Evolutionary conservation across 2,329 filamentous ascomycete genomes (phyloP).

Genomic region (Colletotrichum chlorophyti): DNA sequence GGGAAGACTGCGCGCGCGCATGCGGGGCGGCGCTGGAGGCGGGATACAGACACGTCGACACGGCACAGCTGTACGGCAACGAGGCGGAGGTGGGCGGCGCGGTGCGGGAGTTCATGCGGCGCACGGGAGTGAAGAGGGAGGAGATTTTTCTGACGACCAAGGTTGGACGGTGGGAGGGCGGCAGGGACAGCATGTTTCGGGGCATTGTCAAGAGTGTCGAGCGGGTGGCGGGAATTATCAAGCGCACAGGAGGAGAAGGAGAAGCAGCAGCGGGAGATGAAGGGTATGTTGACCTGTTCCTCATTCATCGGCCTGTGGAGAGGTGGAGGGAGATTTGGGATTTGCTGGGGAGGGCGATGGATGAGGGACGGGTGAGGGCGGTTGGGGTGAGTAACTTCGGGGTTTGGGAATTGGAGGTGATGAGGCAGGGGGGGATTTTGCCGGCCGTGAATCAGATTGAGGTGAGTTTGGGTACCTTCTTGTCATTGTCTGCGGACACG

Average conservation of each 20-base stretch:
- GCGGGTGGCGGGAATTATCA: constrained; percentile 58
- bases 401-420: constrained; percentile 70
- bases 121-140: constrained; percentile 56
- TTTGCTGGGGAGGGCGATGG: constrained; percentile 67
- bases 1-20: constrained; percentile 61
- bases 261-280: too few relatives aligned
- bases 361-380: constrained; percentile 64
- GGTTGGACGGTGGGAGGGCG: constrained; percentile 61
- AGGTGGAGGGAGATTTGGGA: constrained; percentile 69
- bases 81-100: constrained; percentile 72
- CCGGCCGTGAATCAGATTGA: constrained; percentile 79
- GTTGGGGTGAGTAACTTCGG: constrained; percentile 80
- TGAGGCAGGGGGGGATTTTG: constrained; percentile 72
- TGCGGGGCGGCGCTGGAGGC: constrained; percentile 62
- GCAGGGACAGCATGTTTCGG: constrained; percentile 64
- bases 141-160: constrained; percentile 77
- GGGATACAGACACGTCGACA: constrained; percentile 71
- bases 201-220: constrained; percentile 66
- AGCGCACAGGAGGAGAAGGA: neutral
- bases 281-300: constrained; percentile 74
- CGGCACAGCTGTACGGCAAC: constrained; percentile 70
- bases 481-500: constrained; percentile 32
- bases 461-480: constrained; percentile 50
- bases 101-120: constrained; percentile 50
- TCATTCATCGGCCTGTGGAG: constrained; percentile 70